Conservation (phyloP, 495 filamentous ascomycete genomes). For the Lophiostoma macrostomum region DNA sequence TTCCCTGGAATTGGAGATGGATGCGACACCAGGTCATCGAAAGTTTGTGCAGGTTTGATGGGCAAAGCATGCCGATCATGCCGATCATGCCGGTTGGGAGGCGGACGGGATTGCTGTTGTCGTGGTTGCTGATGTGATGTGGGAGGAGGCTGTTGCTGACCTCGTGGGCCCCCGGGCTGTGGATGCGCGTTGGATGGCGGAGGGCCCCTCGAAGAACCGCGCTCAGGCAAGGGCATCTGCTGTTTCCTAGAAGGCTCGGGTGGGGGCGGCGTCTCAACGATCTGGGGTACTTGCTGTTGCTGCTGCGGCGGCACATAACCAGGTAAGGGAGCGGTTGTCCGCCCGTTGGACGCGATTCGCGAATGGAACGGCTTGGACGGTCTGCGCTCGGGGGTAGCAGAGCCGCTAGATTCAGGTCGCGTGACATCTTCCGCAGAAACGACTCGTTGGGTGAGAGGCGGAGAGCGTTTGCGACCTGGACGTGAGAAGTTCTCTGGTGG, state of each 20-base stretch:
- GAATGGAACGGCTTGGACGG: constrained; percentile 41
- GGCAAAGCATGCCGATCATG: constrained; percentile 13
- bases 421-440: constrained; percentile 16
- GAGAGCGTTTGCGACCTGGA: constrained; percentile 29
- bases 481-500: constrained; percentile 37
- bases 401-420: not conserved
- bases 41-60: constrained; percentile 42
- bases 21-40: constrained; percentile 60
- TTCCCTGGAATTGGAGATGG: constrained; percentile 70
- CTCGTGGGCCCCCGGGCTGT: constrained; percentile 1
- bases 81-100: constrained; percentile 10
- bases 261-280: constrained; percentile 43
- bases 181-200: constrained; percentile 14
- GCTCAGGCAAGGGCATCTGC: constrained; percentile 36
- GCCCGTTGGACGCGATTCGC: constrained; percentile 42
- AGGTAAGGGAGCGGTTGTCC: constrained; percentile 43
- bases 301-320: constrained; percentile 31
- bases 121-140: too few relatives aligned
- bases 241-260: constrained; percentile 20
- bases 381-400: constrained; percentile 11
- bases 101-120: constrained; percentile 15
- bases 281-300: constrained; percentile 36
- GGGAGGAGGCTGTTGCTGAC: not conserved
- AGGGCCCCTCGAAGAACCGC: constrained; percentile 37
- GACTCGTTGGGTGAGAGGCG: constrained; percentile 2